These are phyloP conservation scores for Mucor irregularis DNA, from an alignment of 371 early-diverging fungal genomes.

Conservation along the genomic window DNA sequence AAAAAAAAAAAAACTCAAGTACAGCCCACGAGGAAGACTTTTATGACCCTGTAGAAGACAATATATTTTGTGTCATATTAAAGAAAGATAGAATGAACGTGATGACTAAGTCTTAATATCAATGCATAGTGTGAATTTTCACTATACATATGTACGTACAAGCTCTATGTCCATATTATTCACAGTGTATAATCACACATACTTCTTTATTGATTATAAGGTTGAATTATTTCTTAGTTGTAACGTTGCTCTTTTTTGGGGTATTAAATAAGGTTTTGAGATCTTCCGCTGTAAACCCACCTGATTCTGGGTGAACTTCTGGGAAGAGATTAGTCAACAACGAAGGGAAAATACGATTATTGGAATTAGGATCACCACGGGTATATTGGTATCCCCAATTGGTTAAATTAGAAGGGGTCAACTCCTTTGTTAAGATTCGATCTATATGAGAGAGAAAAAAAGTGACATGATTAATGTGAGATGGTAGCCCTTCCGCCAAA, in stretches of 20 bases:
- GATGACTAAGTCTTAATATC: no score
- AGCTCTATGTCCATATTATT: no score
- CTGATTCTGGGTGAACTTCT: constrained; percentile 1
- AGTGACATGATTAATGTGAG: not conserved
- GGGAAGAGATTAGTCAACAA: constrained; percentile 21
- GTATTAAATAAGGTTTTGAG: constrained; percentile 22
- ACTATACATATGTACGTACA: no score
- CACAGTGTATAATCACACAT: not conserved
- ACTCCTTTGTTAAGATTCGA: constrained; percentile 31
- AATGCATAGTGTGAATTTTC: no score
- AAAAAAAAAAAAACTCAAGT: no score
- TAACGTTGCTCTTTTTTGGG: constrained; percentile 6
- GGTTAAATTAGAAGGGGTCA: constrained; percentile 41
- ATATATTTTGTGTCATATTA: no score
- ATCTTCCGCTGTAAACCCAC: constrained; percentile 17
- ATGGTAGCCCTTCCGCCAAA: no score
- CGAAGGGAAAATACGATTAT: constrained; percentile 23
- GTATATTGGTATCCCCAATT: constrained; percentile 41
- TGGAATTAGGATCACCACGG: constrained; percentile 19
- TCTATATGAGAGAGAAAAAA: constrained; percentile 9
- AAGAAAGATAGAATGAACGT: no score
- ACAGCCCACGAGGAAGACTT: no score
- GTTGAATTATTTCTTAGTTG: not conserved
- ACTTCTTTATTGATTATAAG: no score
- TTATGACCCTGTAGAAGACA: no score